Percentiles rank a stretch among this genome's conserved stretches.
These are phyloP conservation scores for Coemansia sp. DNA, from an alignment of 192 early-diverging fungal species.

Conservation along the genomic window DNA sequence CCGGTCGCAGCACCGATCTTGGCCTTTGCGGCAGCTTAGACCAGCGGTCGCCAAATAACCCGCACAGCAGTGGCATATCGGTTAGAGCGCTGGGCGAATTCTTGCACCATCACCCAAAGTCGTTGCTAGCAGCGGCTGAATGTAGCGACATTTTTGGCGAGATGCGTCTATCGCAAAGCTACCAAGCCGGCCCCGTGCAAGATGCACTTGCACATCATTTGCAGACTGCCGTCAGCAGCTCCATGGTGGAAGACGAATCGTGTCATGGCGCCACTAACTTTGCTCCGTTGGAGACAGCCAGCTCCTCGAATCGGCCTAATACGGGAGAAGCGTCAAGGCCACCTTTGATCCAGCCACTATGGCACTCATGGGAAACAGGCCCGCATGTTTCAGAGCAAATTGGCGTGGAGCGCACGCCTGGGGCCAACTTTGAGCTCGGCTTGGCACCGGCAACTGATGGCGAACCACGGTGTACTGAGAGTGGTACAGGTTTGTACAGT, in stretches of 20 bases:
- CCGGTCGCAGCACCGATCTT: not conserved
- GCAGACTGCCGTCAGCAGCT: not conserved
- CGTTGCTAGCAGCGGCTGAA: conserved; percentile 49
- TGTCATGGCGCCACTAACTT: not conserved
- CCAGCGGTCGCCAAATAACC: conserved; percentile 15
- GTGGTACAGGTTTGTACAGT: not conserved
- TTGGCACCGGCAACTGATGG: not conserved
- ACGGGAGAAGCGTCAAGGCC: not conserved
- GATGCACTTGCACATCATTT: not conserved
- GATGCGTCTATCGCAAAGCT: not conserved
- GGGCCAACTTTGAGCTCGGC: not conserved
- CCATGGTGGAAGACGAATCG: too few relatives aligned
- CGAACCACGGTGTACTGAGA: not conserved
- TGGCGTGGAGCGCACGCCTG: not conserved
- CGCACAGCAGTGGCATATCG: conserved; percentile 10
- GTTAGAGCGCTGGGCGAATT: conserved; percentile 34
- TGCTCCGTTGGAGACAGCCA: not conserved
- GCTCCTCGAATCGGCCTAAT: not conserved
- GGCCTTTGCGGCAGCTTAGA: conserved; percentile 5
- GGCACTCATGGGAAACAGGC: not conserved
- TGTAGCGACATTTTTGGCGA: conserved; percentile 40
- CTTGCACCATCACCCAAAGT: conserved; percentile 44
- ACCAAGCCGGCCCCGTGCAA: not conserved
- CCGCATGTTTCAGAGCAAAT: not conserved
- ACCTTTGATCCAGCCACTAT: not conserved